These are phyloP conservation scores for Scedosporium boydii DNA, from an alignment of 2,329 filamentous ascomycete genomes.

Conservation along the genomic window DNA sequence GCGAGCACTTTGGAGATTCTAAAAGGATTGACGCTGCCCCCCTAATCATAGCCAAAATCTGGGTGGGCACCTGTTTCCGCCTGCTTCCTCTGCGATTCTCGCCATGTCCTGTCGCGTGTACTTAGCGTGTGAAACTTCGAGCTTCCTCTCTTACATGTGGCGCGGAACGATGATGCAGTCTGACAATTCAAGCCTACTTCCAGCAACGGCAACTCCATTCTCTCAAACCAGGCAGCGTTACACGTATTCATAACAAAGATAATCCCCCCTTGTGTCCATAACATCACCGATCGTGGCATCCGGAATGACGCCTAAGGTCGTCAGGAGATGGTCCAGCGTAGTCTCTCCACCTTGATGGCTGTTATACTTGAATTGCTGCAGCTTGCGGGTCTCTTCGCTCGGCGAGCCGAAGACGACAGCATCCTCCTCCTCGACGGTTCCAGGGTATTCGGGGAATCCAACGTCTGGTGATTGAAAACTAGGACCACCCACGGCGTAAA, in stretches of 20 bases:
- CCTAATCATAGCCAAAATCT: no score
- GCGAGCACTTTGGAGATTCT: no score
- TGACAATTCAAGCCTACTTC: no score
- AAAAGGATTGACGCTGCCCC: no score
- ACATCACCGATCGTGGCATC: constrained; percentile 8
- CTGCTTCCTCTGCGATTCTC: no score
- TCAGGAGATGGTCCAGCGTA: constrained; percentile 9
- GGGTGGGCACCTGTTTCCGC: no score
- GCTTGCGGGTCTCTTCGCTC: neutral
- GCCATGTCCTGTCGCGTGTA: no score
- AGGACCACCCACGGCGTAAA: constrained; percentile 7
- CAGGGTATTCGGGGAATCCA: constrained; percentile 1
- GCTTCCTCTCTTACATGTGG: no score
- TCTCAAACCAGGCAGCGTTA: neutral
- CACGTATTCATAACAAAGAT: constrained; percentile 10
- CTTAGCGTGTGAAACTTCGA: no score
- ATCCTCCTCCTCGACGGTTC: neutral
- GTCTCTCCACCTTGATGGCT: constrained; percentile 8
- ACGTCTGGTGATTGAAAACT: neutral
- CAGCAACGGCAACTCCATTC: neutral
- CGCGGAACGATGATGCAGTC: no score
- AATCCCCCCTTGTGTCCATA: constrained; percentile 8
- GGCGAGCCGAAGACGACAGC: neutral
- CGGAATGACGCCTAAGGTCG: constrained; percentile 8
- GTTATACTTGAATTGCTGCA: neutral